Evolutionary conservation across 2,329 filamentous ascomycete genomes (phyloP), one percentile per base, ranked within the genome.

Genomic region (Cyanodermella asteris): DNA sequence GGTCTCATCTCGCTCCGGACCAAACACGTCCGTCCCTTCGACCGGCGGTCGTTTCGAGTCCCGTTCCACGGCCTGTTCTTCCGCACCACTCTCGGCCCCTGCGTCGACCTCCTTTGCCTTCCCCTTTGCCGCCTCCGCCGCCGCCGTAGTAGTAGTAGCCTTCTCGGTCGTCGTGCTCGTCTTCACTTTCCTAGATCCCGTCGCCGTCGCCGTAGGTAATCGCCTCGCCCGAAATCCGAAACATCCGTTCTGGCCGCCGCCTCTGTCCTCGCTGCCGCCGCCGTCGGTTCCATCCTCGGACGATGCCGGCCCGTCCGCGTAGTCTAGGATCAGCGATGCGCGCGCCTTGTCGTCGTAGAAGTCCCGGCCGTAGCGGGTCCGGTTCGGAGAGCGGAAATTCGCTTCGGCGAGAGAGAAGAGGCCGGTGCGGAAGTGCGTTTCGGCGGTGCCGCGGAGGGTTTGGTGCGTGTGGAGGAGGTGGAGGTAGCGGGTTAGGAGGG

Each of bases 281-380:
- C n/a, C n/a, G n/a, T n/a, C n/a, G n/a, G n/a, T n/a, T n/a, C n/a
- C n/a, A n/a, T n/a, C n/a, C n/a, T n/a, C n/a, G n/a, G n/a, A n/a
- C n/a, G n/a, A n/a, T n/a, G n/a, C n/a, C n/a, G n/a, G 11, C n/a
- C n/a, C n/a, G n/a, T n/a, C n/a, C n/a, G n/a, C n/a, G n/a, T n/a
- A n/a, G n/a, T n/a, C n/a, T n/a, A n/a, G n/a, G n/a, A n/a, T n/a
- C n/a, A n/a, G n/a, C n/a, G n/a, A 46, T 10, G 55, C 53, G 35
- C 57, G 55, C 56, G 59, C 59, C 16, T 56, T 42, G 22, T 51
- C 49, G 38, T 60, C 56, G 30, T 57, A 60, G 32, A 51, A 56
- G 26, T 59, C 55, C 18, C 50, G 42, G 9, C 56, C 55, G 10
- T 44, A 40, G 14, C 42, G 41, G 8, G 38, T 25, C 9, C 34